phyloP scores from a whole-genome alignment of 2,329 filamentous ascomycete genomes.

The Rutstroemia sydowiana region DNA sequence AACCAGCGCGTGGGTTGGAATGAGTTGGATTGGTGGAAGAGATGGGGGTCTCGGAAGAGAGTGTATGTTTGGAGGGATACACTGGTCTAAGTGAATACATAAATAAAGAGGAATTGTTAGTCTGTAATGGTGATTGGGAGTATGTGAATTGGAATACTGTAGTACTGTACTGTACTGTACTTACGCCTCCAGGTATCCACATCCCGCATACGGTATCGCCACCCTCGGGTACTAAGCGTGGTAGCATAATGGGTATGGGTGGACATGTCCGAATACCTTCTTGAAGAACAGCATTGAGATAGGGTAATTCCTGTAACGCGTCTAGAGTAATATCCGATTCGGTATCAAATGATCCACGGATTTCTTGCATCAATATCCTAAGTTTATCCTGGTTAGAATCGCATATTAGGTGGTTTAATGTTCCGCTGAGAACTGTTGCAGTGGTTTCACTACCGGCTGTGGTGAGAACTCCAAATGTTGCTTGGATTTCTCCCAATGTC shows the following conservation, averaged over 20 bases:
- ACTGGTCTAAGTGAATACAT: not conserved
- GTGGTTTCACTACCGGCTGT: slow-evolving; percentile 3
- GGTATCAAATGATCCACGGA: not conserved
- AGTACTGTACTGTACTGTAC: not conserved
- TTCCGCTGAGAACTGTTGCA: not conserved
- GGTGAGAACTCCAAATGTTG: not conserved
- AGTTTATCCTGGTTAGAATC: not conserved
- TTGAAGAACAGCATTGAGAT: slow-evolving; percentile 36
- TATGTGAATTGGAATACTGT: not conserved
- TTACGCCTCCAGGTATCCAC: not conserved
- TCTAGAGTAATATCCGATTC: not conserved
- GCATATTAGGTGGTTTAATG: not conserved
- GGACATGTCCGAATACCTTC: slow-evolving; percentile 38
- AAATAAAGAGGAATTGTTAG: too few relatives aligned
- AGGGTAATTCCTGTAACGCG: slow-evolving; percentile 24
- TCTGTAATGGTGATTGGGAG: not conserved
- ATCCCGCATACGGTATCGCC: slow-evolving; percentile 15
- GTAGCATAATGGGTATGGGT: slow-evolving; percentile 13
- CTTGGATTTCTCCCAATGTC: slow-evolving; percentile 4
- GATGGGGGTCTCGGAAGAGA: not conserved
- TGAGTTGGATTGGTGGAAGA: not conserved
- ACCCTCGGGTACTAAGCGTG: slow-evolving; percentile 15
- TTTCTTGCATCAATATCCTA: not conserved
- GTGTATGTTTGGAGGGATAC: not conserved
- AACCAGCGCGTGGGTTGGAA: not conserved